Evolutionary conservation across 163 green algal genomes (phyloP).

Genomic region (Coccomyxa subellipsoidea): DNA sequence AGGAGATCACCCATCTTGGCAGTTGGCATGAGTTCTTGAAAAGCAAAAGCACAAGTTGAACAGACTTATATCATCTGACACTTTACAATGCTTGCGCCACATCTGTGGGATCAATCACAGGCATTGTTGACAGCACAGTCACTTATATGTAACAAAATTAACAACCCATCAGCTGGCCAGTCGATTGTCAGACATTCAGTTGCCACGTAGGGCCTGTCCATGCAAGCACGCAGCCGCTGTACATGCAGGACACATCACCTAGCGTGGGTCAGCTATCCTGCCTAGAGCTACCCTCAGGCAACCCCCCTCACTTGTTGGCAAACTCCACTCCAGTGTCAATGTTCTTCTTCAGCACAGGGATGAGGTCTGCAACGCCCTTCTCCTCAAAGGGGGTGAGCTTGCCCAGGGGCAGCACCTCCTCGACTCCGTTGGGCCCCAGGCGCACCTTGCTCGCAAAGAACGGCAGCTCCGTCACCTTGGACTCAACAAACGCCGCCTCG

Average conservation of each 20-base stretch:
- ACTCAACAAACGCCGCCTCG: constrained; percentile 83
- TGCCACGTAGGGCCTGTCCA: no score
- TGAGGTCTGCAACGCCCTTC: constrained; percentile 73
- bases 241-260: no score
- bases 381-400: constrained; percentile 76
- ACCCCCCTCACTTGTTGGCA: constrained; percentile 33
- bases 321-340: constrained; percentile 90
- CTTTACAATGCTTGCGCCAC: neutral
- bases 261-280: no score
- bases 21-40: constrained; percentile 40
- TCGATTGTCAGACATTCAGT: no score
- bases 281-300: no score
- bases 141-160: neutral
- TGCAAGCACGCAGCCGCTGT: no score
- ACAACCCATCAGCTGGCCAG: no score
- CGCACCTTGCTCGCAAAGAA: constrained; percentile 80
- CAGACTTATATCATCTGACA: neutral
- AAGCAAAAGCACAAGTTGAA: neutral
- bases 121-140: neutral
- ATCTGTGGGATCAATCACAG: neutral
- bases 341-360: constrained; percentile 73
- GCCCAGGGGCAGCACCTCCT: constrained; percentile 74
- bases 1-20: constrained; percentile 54
- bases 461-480: constrained; percentile 47
- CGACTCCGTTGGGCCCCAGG: constrained; percentile 69